phyloP scores from a whole-genome alignment of 345 rosid genomes.

The Tarenaya hassleriana region DNA sequence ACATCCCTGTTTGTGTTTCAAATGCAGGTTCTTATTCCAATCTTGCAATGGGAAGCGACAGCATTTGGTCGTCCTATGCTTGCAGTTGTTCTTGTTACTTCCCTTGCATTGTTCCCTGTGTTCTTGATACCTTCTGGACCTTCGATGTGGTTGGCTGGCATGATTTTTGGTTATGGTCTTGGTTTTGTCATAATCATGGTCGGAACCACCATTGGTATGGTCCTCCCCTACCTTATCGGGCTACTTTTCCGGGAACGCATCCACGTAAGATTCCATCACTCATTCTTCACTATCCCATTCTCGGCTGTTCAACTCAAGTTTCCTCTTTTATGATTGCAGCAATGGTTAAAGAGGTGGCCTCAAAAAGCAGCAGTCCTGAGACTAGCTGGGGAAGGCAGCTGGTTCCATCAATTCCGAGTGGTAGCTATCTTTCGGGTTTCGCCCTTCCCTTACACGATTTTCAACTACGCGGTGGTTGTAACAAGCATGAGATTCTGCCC shows the following conservation, averaged over 20 bases:
- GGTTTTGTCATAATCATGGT: conserved; percentile 92
- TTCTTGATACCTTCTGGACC: conserved; percentile 97
- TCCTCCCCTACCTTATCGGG: conserved; percentile 76
- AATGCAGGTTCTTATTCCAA: conserved; percentile 71
- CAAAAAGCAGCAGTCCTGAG: conserved; percentile 70
- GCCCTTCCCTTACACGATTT: conserved; percentile 95
- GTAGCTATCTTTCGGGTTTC: conserved; percentile 90
- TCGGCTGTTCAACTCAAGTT: background rate
- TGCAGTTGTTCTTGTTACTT: conserved; percentile 71
- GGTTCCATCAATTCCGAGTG: conserved; percentile 88
- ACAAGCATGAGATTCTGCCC: conserved; percentile 93
- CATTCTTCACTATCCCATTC: background rate
- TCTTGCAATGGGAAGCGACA: conserved; percentile 96
- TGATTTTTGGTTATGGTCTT: conserved; percentile 91
- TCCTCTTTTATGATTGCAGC: conserved; percentile 41
- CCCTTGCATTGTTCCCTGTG: conserved; percentile 90
- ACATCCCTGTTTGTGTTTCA: too few relatives aligned
- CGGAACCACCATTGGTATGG: conserved; percentile 93
- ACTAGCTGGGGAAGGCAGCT: conserved; percentile 90
- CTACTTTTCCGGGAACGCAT: conserved; percentile 78
- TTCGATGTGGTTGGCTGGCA: conserved; percentile 99
- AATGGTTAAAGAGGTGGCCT: conserved; percentile 95
- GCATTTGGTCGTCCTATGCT: conserved; percentile 96
- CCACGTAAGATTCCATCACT: conserved; percentile 48
- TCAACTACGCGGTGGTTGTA: conserved; percentile 85